phyloP scores from a whole-genome alignment of 192 early-diverging fungal species.

The Coemansia nantahalensis region DNA sequence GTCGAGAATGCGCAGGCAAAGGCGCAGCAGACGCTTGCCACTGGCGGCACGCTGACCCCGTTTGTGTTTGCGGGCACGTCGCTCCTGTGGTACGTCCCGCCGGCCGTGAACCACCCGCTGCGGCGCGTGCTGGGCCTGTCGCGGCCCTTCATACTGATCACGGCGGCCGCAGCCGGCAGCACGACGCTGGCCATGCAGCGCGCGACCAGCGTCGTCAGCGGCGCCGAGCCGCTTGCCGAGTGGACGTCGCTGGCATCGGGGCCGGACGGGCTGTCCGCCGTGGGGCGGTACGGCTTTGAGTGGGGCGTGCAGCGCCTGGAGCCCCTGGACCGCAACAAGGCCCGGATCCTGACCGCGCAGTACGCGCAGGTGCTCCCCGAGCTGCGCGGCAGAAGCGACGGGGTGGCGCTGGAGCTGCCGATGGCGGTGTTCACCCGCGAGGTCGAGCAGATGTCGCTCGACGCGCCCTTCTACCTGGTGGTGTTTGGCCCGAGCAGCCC shows the following conservation, averaged over 20 bases:
- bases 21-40: conserved; percentile 18
- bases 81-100: conserved; percentile 30
- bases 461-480: conserved; percentile 29
- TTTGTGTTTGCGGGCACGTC: conserved; percentile 40
- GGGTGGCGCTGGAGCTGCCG: conserved; percentile 13
- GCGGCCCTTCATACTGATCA: conserved; percentile 37
- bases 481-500: conserved; percentile 17
- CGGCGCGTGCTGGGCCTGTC: conserved; percentile 27
- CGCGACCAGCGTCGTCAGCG: conserved; percentile 15
- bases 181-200: conserved; percentile 2
- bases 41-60: conserved; percentile 15
- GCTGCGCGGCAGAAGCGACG: conserved; percentile 4
- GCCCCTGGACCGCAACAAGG: conserved; percentile 37
- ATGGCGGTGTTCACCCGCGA: conserved; percentile 38
- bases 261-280: conserved; percentile 4
- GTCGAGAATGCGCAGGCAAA: conserved; percentile 19
- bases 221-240: conserved; percentile 26
- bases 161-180: conserved; percentile 1
- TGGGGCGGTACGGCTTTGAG: conserved; percentile 18
- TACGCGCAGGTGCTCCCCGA: conserved; percentile 49
- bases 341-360: conserved; percentile 39
- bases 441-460: conserved; percentile 1
- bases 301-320: no score
- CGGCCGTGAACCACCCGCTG: conserved; percentile 34
- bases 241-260: conserved; percentile 18